phyloP scores from a whole-genome alignment of 768 basidiomycete genomes.

The Crucibulum laeve region DNA sequence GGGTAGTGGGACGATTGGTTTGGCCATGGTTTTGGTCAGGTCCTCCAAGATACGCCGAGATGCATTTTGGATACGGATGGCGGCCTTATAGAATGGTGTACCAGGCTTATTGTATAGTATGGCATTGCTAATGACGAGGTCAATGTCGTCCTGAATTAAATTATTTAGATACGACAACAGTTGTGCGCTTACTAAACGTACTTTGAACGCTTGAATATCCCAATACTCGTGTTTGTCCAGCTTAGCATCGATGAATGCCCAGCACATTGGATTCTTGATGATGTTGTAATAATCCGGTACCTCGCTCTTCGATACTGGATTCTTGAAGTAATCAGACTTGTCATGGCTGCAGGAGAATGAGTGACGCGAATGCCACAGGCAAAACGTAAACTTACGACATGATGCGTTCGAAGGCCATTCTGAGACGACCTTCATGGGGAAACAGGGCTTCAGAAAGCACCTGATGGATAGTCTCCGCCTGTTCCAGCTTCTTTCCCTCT shows the following conservation, averaged over 20 bases:
- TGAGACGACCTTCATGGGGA: slow-evolving; percentile 56
- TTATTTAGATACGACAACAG: neutral
- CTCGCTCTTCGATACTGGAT: slow-evolving; percentile 72
- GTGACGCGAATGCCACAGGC: neutral
- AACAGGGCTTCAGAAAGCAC: slow-evolving; percentile 64
- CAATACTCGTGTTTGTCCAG: slow-evolving; percentile 82
- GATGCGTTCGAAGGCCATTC: slow-evolving; percentile 66
- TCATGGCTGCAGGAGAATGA: slow-evolving; percentile 36
- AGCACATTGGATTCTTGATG: slow-evolving; percentile 85
- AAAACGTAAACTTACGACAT: slow-evolving; percentile 47
- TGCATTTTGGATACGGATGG: slow-evolving; percentile 51
- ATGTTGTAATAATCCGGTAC: slow-evolving; percentile 93
- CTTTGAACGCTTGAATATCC: slow-evolving; percentile 72
- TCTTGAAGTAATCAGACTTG: slow-evolving; percentile 68
- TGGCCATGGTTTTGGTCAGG: slow-evolving; percentile 21
- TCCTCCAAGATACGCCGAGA: slow-evolving; percentile 36
- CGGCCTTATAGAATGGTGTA: slow-evolving; percentile 67
- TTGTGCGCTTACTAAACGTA: slow-evolving; percentile 17
- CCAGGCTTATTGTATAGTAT: slow-evolving; percentile 79
- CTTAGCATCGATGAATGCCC: slow-evolving; percentile 76
- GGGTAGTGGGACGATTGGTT: neutral
- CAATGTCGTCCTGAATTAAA: slow-evolving; percentile 64
- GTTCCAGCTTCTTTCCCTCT: slow-evolving; percentile 75
- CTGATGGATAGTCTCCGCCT: slow-evolving; percentile 61
- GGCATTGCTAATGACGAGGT: slow-evolving; percentile 83